Base-by-base conservation (phyloP, 139 green algal genomes). In the Deuterostichococcus epilithicus region DNA sequence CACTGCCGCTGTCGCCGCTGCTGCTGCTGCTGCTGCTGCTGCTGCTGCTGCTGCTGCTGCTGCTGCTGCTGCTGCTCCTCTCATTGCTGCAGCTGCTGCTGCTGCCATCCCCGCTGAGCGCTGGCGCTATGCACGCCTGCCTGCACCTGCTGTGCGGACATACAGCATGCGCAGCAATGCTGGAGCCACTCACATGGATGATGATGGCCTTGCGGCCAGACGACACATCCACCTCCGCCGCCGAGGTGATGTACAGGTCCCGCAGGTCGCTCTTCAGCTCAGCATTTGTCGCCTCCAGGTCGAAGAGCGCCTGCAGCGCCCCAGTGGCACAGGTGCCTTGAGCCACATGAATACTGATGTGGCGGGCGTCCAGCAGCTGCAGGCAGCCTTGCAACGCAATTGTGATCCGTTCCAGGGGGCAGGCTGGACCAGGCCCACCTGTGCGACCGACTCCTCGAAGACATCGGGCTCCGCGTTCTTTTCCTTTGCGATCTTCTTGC, bases 401-500 rank as follows among this genome's bases (percentile, higher is more conserved):
- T 6, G 8, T 30, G 67, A 72, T 5, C 32, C 32, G 44, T n/a
- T 33, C 45, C 1, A 30, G 20, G 70, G 5, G 26, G 39, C 37
- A 44, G 42, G 6, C 28, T 34, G 15, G 2, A 34, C 33, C 44
- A 26, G 10, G 33, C 84, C 23, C 74, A 99, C 95, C 94, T 99
- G 96, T 67, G 94, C 96, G 13, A 99, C 96, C 32, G 87, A 90
- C 86, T 98, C 91, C 90, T 99, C 96, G 52, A 99, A 98, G 72
- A 93, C 89, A 85, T 96, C 89, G 60, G 94, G 93, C 86, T 95
- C 90, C n/a, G 77, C 80, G 26, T 94, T 94, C 71, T 90, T 92
- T 88, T 99, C 94, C 91, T 99, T 99, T 18, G 94, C 86, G 83
- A 99, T 99, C 88, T 99, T 99, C 85, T 96, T 99, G 78, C 91